Evolutionary conservation across 768 basidiomycete genomes (phyloP), one percentile per base, ranked within the genome.

Genomic region (Mrakia blollopis): DNA sequence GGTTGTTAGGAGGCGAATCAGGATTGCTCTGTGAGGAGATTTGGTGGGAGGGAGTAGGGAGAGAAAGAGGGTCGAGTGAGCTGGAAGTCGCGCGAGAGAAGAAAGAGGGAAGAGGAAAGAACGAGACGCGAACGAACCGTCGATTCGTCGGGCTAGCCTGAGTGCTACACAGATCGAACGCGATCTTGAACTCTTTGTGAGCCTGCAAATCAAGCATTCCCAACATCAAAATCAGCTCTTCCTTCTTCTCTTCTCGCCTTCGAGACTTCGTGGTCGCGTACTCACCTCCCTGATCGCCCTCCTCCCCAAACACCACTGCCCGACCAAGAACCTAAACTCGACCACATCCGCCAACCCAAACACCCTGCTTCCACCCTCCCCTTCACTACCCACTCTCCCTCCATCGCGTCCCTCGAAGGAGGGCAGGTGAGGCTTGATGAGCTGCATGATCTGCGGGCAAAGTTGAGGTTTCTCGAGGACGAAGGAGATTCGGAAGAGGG

Each of bases 391-490:
- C 28, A 3, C 28, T 52, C 9, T n/a, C n/a, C n/a, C n/a, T n/a
- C n/a, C n/a, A n/a, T n/a, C n/a, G n/a, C n/a, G n/a, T n/a, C n/a
- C n/a, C n/a, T 28, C 39, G 41, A 76, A 57, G 32, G 52, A 54
- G 7, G 67, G 54, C 18, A 76, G 30, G 47, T 76, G 75, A n/a
- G 76, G 76, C 10, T 47, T 57, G 13, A 77, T 44, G 62, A 73
- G 52, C 52, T 73, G 76, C 35, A 73, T 52, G 70, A 77, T 77
- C 28, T 77, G 76, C 2, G 76, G 57, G 23, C 70, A 72, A 37
- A 77, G 76, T 37, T 77, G 60, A 28, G 72, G 71, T 23, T 61
- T 77, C 13, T 77, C 60, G 21, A 77, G 72, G 47, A 52, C 50
- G 35, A 73, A 72, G 47, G 32, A 73, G 52, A 73, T 69, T 11